Conservation (phyloP, 78 protist genomes). For the Chrysochromulina tobinii region DNA sequence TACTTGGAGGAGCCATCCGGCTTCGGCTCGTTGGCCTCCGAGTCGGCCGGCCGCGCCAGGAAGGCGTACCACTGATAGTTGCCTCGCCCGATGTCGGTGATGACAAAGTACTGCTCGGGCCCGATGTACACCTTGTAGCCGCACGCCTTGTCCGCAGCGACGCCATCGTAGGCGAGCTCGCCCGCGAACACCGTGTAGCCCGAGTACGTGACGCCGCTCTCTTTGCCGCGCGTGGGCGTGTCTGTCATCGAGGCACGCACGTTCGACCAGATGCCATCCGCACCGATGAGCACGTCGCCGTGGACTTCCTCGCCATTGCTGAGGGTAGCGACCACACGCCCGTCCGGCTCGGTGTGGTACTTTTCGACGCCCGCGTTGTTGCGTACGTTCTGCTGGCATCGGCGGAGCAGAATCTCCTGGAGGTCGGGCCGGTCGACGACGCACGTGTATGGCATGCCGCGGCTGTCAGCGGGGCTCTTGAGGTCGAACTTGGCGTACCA, state of each 20-base stretch:
- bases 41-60: neutral
- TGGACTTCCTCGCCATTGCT: neutral
- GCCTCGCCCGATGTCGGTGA: conserved; percentile 3
- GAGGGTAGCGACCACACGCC: too few species aligned
- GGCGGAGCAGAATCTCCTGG: neutral
- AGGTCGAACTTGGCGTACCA: conserved; percentile 16
- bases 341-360: neutral
- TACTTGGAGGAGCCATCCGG: neutral
- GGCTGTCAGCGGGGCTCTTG: neutral
- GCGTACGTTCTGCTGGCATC: neutral
- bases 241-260: neutral
- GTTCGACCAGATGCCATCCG: neutral
- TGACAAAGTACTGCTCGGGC: conserved; percentile 13
- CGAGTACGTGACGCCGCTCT: neutral
- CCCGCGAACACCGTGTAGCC: conserved; percentile 29
- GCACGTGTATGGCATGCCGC: neutral
- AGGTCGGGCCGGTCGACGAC: conserved; percentile 11
- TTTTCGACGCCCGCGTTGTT: neutral
- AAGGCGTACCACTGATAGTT: neutral
- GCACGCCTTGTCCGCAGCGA: neutral
- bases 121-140: conserved; percentile 29
- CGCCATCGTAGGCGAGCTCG: neutral
- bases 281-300: conserved; percentile 22
- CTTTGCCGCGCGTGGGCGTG: neutral
- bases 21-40: neutral